phyloP scores from a whole-genome alignment of 192 early-diverging fungal genomes.

The Borealophlyctis nickersoniae region DNA sequence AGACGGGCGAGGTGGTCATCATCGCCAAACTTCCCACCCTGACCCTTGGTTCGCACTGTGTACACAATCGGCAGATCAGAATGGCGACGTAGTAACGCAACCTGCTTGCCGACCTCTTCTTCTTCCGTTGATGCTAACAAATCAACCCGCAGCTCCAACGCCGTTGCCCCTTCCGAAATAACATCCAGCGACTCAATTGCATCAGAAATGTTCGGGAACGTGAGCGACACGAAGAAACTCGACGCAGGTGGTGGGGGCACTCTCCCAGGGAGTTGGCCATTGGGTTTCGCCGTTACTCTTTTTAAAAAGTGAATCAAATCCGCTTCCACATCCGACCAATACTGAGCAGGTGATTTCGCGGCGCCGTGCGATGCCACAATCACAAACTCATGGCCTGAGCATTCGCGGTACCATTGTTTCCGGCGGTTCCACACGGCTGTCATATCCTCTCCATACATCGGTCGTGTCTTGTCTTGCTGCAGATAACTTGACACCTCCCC shows the following conservation, averaged over 20 bases:
- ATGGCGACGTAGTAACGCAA: conserved; percentile 69
- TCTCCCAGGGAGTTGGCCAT: conserved; percentile 27
- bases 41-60: conserved; percentile 84
- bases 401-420: conserved; percentile 70
- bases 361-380: conserved; percentile 45
- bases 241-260: conserved; percentile 27
- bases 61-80: conserved; percentile 83
- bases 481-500: conserved; percentile 78
- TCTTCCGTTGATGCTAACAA: conserved; percentile 58
- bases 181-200: conserved; percentile 52
- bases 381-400: conserved; percentile 81
- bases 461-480: conserved; percentile 74
- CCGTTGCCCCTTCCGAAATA: conserved; percentile 77
- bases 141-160: conserved; percentile 91
- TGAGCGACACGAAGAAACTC: conserved; percentile 87
- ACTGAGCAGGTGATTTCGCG: conserved; percentile 42
- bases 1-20: conserved; percentile 60
- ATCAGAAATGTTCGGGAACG: conserved; percentile 49
- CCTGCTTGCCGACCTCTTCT: conserved; percentile 74
- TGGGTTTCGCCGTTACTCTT: conserved; percentile 54
- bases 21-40: conserved; percentile 80
- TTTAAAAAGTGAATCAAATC: conserved; percentile 70
- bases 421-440: conserved; percentile 76
- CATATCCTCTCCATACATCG: conserved; percentile 80
- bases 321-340: conserved; percentile 73